These are phyloP conservation scores for Simmondsia chinensis DNA, from an alignment of 148 eudicot species.

Conservation along the genomic window DNA sequence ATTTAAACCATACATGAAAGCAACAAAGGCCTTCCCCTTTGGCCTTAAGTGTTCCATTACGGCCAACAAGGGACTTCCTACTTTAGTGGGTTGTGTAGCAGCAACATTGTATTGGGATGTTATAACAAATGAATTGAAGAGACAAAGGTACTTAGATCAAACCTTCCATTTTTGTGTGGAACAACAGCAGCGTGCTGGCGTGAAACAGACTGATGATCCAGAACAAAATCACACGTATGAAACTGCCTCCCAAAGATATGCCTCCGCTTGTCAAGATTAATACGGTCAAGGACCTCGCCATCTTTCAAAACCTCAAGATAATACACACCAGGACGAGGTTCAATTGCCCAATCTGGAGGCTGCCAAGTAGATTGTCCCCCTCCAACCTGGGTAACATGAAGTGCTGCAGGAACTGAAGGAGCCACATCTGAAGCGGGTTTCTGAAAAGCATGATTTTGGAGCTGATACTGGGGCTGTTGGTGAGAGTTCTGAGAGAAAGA, in stretches of 20 bases:
- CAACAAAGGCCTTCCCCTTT: no score
- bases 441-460: slow-evolving; percentile 14
- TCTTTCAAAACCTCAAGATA: slow-evolving; percentile 90
- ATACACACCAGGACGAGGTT: slow-evolving; percentile 80
- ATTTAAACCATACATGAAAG: no score
- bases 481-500: no score
- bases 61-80: no score
- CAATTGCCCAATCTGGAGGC: slow-evolving; percentile 99
- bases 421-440: slow-evolving; percentile 25
- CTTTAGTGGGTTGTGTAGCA: no score
- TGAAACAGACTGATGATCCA: slow-evolving; percentile 95
- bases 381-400: slow-evolving; percentile 59
- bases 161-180: slow-evolving; percentile 98
- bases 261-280: slow-evolving; percentile 62
- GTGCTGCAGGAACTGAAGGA: slow-evolving; percentile 16
- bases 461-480: slow-evolving; percentile 20
- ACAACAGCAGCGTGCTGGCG: slow-evolving; percentile 97
- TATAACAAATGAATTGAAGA: neutral
- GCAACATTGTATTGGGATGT: no score
- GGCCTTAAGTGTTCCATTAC: slow-evolving; percentile 3
- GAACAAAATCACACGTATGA: slow-evolving; percentile 88
- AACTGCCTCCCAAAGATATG: slow-evolving; percentile 90
- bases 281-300: slow-evolving; percentile 55
- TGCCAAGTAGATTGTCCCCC: slow-evolving; percentile 90
- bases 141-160: slow-evolving; percentile 1